Evolutionary conservation across 768 basidiomycete species (phyloP).

Genomic region (Neoboletus brunneissimus): DNA sequence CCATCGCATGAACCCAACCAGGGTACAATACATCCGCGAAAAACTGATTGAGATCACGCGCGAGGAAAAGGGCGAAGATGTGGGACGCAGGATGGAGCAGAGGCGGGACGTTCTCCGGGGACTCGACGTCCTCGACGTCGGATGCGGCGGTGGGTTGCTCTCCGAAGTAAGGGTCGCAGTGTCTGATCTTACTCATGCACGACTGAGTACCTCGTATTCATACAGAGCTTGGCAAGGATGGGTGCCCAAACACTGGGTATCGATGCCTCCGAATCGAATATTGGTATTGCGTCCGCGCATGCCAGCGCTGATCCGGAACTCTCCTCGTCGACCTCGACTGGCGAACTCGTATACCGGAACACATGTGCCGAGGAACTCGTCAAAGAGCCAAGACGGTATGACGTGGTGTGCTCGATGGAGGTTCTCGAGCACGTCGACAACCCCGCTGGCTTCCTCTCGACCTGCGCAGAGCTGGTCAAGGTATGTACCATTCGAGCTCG

Average conservation of each 20-base stretch:
- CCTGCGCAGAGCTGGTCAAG: slow-evolving; percentile 84
- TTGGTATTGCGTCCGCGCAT: slow-evolving; percentile 80
- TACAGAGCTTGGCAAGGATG: slow-evolving; percentile 79
- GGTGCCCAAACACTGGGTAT: slow-evolving; percentile 89
- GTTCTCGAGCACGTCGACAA: slow-evolving; percentile 97
- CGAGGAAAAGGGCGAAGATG: slow-evolving; percentile 47
- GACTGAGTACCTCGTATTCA: not conserved
- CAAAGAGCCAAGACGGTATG: slow-evolving; percentile 63
- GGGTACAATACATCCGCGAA: slow-evolving; percentile 78
- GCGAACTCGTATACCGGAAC: slow-evolving; percentile 62
- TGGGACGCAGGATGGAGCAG: slow-evolving; percentile 27
- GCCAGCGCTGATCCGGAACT: slow-evolving; percentile 74
- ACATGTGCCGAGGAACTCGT: slow-evolving; percentile 74
- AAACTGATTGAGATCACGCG: slow-evolving; percentile 64
- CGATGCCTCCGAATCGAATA: slow-evolving; percentile 87
- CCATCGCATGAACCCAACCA: slow-evolving; percentile 92
- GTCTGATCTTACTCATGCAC: not conserved
- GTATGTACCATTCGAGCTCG: slow-evolving; percentile 40
- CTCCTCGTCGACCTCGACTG: slow-evolving; percentile 22
- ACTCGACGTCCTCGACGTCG: slow-evolving; percentile 80
- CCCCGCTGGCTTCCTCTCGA: slow-evolving; percentile 76
- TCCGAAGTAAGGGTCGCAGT: slow-evolving; percentile 65
- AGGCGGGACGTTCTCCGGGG: slow-evolving; percentile 49
- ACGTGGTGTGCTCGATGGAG: slow-evolving; percentile 96
- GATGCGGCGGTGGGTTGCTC: slow-evolving; percentile 93